These are phyloP conservation scores for Epicoccum nigrum DNA, from an alignment of 2,329 filamentous ascomycete genomes.

Conservation along the genomic window DNA sequence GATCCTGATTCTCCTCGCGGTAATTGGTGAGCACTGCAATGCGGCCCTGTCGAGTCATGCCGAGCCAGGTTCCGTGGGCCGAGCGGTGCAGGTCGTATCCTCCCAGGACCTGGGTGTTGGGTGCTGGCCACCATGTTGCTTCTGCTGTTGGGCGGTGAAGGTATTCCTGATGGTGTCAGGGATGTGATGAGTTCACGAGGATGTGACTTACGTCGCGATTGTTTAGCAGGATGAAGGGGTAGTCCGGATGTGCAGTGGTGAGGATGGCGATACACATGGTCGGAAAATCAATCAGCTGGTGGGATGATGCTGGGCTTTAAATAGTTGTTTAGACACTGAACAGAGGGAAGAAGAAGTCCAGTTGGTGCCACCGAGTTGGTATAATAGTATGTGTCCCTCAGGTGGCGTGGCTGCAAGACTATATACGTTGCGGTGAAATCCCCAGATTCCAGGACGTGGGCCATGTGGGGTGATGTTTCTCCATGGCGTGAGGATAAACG, in stretches of 20 bases:
- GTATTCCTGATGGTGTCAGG: constrained; percentile 58
- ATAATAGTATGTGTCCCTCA: constrained; percentile 1
- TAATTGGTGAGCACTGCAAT: constrained; percentile 70
- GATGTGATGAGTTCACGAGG: neutral
- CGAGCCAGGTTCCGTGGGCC: constrained; percentile 69
- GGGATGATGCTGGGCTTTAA: neutral
- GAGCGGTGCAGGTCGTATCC: constrained; percentile 66
- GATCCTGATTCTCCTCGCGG: constrained; percentile 57
- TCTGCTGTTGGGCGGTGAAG: constrained; percentile 65
- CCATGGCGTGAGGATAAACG: constrained; percentile 11
- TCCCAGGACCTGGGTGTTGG: constrained; percentile 62
- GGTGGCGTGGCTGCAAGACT: constrained; percentile 37
- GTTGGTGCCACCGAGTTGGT: constrained; percentile 5
- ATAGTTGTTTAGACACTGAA: too few species aligned
- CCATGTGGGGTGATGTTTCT: constrained; percentile 38
- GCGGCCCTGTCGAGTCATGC: constrained; percentile 65
- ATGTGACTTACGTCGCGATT: constrained; percentile 54
- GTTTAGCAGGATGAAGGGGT: constrained; percentile 58
- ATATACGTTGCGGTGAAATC: constrained; percentile 38
- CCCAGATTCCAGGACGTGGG: constrained; percentile 16
- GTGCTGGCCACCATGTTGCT: constrained; percentile 65
- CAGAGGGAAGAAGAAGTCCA: neutral
- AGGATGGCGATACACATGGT: constrained; percentile 57
- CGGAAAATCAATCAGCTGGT: neutral
- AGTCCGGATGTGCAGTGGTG: constrained; percentile 56